Conservation (phyloP, 306 rosid genomes). For the Notholithocarpus densiflorus region DNA sequence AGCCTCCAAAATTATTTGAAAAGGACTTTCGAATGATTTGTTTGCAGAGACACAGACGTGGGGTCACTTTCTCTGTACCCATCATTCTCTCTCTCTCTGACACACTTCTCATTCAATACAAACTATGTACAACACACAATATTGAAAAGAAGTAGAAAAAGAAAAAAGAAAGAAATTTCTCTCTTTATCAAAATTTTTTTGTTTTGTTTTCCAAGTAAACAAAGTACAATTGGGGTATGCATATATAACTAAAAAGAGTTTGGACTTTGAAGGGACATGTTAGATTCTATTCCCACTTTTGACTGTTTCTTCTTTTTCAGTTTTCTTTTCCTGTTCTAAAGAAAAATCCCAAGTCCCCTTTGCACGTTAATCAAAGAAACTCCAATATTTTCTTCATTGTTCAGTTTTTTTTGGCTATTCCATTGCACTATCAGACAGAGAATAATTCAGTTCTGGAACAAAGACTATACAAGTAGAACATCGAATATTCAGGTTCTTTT, state of each 20-base stretch:
- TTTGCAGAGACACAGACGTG: slow-evolving; percentile 34
- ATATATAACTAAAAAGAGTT: slow-evolving; percentile 5
- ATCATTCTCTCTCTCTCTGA: too few relatives aligned
- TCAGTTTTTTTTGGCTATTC: slow-evolving; percentile 23
- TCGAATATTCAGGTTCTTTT: slow-evolving; percentile 44
- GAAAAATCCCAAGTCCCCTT: slow-evolving; percentile 26
- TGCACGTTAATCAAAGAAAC: slow-evolving; percentile 40
- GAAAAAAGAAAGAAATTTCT: too few relatives aligned
- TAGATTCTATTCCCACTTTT: slow-evolving; percentile 44
- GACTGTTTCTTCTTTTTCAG: slow-evolving; percentile 32
- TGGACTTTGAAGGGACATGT: slow-evolving; percentile 30
- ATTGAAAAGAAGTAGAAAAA: too few relatives aligned
- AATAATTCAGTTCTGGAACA: slow-evolving; percentile 22
- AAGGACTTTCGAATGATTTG: slow-evolving; percentile 3
- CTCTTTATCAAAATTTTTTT: too few relatives aligned
- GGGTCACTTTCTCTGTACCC: background rate
- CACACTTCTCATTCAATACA: too few relatives aligned
- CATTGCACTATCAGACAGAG: slow-evolving; percentile 12
- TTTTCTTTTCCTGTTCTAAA: background rate
- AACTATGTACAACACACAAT: too few relatives aligned
- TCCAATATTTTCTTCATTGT: slow-evolving; percentile 19
- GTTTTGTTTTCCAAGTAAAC: too few relatives aligned
- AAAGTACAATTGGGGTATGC: too few relatives aligned
- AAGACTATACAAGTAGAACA: background rate
- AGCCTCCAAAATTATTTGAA: background rate